phyloP scores from a whole-genome alignment of 768 basidiomycete genomes.

The Mycena capillaripes region DNA sequence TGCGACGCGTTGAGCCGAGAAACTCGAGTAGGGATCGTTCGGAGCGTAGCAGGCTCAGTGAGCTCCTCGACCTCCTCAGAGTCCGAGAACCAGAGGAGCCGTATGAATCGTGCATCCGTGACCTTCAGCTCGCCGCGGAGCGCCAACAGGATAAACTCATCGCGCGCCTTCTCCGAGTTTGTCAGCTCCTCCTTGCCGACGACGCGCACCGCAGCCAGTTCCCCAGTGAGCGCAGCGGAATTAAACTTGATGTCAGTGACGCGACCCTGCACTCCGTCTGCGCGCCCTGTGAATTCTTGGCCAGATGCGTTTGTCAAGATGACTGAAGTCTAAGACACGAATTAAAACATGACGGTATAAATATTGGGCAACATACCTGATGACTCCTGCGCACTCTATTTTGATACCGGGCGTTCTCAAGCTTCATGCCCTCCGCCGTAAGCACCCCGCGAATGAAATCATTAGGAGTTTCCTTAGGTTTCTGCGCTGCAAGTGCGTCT shows the following conservation, averaged over 20 bases:
- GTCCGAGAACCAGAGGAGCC: slow-evolving; percentile 4
- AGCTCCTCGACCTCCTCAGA: not conserved
- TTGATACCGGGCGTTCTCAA: slow-evolving; percentile 58
- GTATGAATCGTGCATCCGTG: slow-evolving; percentile 15
- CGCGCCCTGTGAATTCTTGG: slow-evolving; percentile 46
- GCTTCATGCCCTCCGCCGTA: slow-evolving; percentile 44
- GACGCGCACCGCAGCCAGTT: slow-evolving; percentile 51
- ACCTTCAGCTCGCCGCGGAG: slow-evolving; percentile 5
- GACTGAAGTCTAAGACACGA: slow-evolving; percentile 45
- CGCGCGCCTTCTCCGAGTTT: slow-evolving; percentile 42
- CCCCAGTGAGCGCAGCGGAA: slow-evolving; percentile 37
- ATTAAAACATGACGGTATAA: not conserved
- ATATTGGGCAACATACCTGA: slow-evolving; percentile 46
- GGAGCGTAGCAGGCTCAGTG: not conserved
- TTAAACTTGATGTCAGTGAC: slow-evolving; percentile 50
- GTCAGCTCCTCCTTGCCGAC: slow-evolving; percentile 58
- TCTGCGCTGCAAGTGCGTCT: slow-evolving; percentile 48
- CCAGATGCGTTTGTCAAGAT: slow-evolving; percentile 53
- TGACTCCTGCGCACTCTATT: slow-evolving; percentile 52
- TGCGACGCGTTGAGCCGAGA: slow-evolving; percentile 7
- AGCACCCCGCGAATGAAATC: slow-evolving; percentile 49
- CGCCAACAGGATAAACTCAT: slow-evolving; percentile 15
- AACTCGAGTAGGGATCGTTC: not conserved
- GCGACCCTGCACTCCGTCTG: slow-evolving; percentile 49
- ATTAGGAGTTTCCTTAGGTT: slow-evolving; percentile 48